phyloP scores from a whole-genome alignment of 305 asterid species.

The Plantago lanceolata region DNA sequence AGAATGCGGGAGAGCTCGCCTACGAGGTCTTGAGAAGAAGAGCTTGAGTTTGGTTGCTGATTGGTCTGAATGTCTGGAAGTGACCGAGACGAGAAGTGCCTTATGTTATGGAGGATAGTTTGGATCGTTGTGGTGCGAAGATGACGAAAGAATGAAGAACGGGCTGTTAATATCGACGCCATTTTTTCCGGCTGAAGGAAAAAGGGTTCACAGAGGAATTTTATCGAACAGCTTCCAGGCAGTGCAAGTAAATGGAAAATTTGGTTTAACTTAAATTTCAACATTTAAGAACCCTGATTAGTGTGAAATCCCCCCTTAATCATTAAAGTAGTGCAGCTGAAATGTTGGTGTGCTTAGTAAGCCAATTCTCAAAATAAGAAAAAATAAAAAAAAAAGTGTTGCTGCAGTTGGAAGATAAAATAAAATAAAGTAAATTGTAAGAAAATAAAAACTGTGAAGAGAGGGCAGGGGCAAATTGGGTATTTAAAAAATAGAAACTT shows the following conservation, averaged over 20 bases:
- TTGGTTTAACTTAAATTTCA: no score
- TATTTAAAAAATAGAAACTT: no score
- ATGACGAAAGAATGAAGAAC: constrained; percentile 15
- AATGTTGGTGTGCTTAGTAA: no score
- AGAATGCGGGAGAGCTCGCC: constrained; percentile 73
- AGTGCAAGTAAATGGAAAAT: neutral
- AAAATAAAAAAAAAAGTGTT: no score
- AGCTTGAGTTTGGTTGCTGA: constrained; percentile 14
- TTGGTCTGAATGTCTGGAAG: constrained; percentile 4
- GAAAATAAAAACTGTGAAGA: no score
- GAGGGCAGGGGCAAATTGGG: no score
- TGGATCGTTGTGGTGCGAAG: neutral
- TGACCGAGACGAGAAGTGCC: constrained; percentile 26
- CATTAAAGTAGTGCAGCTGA: no score
- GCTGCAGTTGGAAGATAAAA: no score
- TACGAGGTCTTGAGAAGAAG: constrained; percentile 49
- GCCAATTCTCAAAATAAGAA: no score
- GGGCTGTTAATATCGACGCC: constrained; percentile 34
- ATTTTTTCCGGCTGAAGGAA: constrained; percentile 20
- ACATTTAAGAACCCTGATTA: no score
- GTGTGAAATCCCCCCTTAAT: no score
- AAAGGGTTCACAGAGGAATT: neutral
- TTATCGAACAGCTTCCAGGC: neutral
- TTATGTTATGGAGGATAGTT: constrained; percentile 20
- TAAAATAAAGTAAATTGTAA: no score